These are phyloP conservation scores for Plasmodium fragile DNA, from an alignment of 169 alveolate species.

Conservation along the genomic window DNA sequence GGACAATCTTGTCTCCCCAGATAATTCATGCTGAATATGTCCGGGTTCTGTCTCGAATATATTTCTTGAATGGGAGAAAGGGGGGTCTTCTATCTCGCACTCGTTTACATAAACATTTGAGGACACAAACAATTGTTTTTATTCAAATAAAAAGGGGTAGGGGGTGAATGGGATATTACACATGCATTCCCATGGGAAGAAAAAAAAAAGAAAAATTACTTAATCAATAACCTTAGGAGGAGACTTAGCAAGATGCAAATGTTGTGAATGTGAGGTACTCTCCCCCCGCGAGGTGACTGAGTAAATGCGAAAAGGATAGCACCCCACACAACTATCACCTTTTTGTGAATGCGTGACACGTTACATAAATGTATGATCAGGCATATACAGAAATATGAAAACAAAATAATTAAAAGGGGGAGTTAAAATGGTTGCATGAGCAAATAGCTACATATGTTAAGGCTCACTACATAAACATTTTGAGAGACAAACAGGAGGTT, in stretches of 20 bases:
- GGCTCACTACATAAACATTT: not conserved
- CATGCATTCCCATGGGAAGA: not conserved
- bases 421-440: not conserved
- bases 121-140: not conserved
- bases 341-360: not conserved
- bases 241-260: not conserved
- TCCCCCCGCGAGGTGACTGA: not conserved
- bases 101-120: not conserved
- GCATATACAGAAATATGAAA: not conserved
- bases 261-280: not conserved
- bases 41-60: not conserved
- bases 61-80: not conserved
- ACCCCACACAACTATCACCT: not conserved
- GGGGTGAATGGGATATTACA: not conserved
- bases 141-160: not conserved
- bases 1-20: not conserved
- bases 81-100: not conserved
- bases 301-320: not conserved
- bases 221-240: not conserved
- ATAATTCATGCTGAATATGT: not conserved
- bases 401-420: not conserved
- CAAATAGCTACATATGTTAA: not conserved
- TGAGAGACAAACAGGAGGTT: not conserved
- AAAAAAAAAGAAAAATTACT: not conserved
- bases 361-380: not conserved